Evolutionary conservation across 768 basidiomycete genomes (phyloP).

Genomic region (Kwoniella sp.): DNA sequence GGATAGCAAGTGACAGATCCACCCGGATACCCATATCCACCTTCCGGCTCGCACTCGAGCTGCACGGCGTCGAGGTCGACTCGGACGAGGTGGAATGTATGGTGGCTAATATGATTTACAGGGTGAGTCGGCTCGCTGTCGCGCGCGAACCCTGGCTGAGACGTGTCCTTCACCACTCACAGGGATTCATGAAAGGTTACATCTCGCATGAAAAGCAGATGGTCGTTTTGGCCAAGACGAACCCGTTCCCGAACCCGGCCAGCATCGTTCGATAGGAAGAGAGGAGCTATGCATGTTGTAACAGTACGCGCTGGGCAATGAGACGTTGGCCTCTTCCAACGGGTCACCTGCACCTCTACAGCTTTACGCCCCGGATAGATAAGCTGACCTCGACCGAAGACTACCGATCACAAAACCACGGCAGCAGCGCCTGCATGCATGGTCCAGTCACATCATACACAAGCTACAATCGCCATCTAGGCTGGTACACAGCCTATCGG

Average conservation of each 20-base stretch:
- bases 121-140: slow-evolving; percentile 47
- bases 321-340: too few relatives aligned
- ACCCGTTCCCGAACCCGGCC: slow-evolving; percentile 69
- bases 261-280: slow-evolving; percentile 16
- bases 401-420: too few relatives aligned
- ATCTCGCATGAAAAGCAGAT: slow-evolving; percentile 93
- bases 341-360: too few relatives aligned
- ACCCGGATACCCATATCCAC: slow-evolving; percentile 74
- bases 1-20: slow-evolving; percentile 68
- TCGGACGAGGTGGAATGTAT: slow-evolving; percentile 86
- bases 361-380: too few relatives aligned
- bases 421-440: too few relatives aligned
- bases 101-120: slow-evolving; percentile 91
- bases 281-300: too few relatives aligned
- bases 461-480: too few relatives aligned
- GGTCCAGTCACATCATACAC: too few relatives aligned
- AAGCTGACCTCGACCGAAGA: too few relatives aligned
- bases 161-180: neutral
- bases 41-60: slow-evolving; percentile 69
- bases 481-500: too few relatives aligned
- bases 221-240: slow-evolving; percentile 77
- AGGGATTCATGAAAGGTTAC: slow-evolving; percentile 85
- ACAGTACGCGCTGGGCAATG: too few relatives aligned
- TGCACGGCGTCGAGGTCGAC: slow-evolving; percentile 65
- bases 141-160: neutral